phyloP scores from a whole-genome alignment of 2,329 filamentous ascomycete species.

The Hymenoscyphus occultus region DNA sequence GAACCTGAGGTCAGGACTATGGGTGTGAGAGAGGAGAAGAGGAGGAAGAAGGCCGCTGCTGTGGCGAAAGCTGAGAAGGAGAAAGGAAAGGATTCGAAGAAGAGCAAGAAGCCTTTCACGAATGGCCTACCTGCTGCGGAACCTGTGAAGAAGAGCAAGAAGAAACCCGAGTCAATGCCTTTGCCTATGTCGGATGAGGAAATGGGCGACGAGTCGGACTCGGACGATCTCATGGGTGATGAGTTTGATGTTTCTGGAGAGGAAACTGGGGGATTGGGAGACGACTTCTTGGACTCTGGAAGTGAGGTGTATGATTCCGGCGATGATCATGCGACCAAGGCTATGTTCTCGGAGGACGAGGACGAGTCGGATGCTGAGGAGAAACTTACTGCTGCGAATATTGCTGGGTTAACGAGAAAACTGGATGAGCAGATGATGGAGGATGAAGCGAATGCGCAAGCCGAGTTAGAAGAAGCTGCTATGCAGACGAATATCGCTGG shows the following conservation, averaged over 20 bases:
- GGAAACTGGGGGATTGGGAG: slow-evolving; percentile 42
- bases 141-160: slow-evolving; percentile 36
- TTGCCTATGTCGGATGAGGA: slow-evolving; percentile 42
- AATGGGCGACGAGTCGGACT: slow-evolving; percentile 43
- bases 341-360: slow-evolving; percentile 94
- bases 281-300: slow-evolving; percentile 54
- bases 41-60: slow-evolving; percentile 43
- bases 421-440: slow-evolving; percentile 74
- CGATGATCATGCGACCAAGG: slow-evolving; percentile 54
- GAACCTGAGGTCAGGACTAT: slow-evolving; percentile 26
- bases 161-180: slow-evolving; percentile 42
- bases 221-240: slow-evolving; percentile 46
- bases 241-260: slow-evolving; percentile 40
- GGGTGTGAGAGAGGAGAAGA: slow-evolving; percentile 46
- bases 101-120: slow-evolving; percentile 36
- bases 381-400: slow-evolving; percentile 90
- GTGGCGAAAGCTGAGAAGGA: slow-evolving; percentile 39
- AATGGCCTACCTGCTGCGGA: slow-evolving; percentile 37
- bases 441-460: slow-evolving; percentile 78
- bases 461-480: slow-evolving; percentile 79
- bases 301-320: slow-evolving; percentile 46
- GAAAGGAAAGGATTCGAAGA: slow-evolving; percentile 35
- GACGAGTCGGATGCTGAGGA: slow-evolving; percentile 86
- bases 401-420: slow-evolving; percentile 83
- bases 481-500: slow-evolving; percentile 91